Percentiles rank a stretch among this genome's conserved stretches.
These are phyloP conservation scores for Fraxinus greggii DNA, from an alignment of 305 asterid genomes.

Conservation along the genomic window DNA sequence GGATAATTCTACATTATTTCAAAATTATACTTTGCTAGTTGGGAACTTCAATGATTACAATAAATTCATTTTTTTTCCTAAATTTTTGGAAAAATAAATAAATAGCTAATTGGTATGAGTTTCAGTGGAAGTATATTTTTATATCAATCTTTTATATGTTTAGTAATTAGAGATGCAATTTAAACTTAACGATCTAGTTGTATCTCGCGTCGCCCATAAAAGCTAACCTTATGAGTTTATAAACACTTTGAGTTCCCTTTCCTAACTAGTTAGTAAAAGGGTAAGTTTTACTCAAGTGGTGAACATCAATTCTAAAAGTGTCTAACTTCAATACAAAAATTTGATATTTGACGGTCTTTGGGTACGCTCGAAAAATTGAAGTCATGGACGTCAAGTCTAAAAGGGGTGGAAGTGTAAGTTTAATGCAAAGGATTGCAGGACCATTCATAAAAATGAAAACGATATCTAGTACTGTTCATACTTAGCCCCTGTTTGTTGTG, in stretches of 20 bases:
- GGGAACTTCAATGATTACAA: not conserved
- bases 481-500: too few relatives aligned
- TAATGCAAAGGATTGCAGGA: not conserved
- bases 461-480: too few relatives aligned
- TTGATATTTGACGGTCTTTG: not conserved
- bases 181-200: not conserved
- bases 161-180: not conserved
- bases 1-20: not conserved
- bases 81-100: slow-evolving; percentile 13
- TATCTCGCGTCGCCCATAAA: not conserved
- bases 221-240: not conserved
- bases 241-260: not conserved
- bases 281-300: not conserved
- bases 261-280: not conserved
- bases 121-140: not conserved
- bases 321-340: not conserved
- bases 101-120: not conserved
- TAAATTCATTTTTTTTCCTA: not conserved
- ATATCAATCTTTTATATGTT: not conserved
- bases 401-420: not conserved
- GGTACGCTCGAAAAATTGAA: not conserved
- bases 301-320: not conserved
- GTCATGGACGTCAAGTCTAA: not conserved
- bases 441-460: too few relatives aligned
- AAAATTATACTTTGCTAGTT: not conserved